A percentile compares a stretch with the other conserved stretches of the same genome.
Evolutionary conservation across 139 green algal species (phyloP).

Genomic region (Coccomyxa sp.): DNA sequence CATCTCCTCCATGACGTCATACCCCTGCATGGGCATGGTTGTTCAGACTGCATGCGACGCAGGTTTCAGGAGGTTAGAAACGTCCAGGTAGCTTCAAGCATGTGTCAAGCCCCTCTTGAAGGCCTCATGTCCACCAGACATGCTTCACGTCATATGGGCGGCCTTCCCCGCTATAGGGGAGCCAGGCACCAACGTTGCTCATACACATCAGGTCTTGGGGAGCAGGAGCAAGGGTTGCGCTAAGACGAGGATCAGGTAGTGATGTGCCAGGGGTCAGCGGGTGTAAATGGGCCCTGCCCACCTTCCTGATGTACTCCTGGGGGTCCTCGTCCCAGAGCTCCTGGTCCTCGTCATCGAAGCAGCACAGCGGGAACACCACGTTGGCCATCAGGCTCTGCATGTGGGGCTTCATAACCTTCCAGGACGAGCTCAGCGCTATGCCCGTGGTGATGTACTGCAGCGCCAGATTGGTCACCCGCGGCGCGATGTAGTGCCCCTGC

Average conservation of each 20-base stretch:
- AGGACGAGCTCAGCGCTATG: slow-evolving; percentile 37
- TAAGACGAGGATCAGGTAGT: too few species aligned
- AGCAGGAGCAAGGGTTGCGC: too few species aligned
- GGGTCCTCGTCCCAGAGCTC: slow-evolving; percentile 94
- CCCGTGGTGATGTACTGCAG: slow-evolving; percentile 71
- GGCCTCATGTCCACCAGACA: too few species aligned
- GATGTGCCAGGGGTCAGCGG: too few species aligned
- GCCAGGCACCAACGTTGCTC: too few species aligned
- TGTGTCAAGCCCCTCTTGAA: too few species aligned
- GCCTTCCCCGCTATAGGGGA: too few species aligned
- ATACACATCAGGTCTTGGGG: too few species aligned
- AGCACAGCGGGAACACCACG: slow-evolving; percentile 87
- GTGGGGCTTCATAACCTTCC: slow-evolving; percentile 78
- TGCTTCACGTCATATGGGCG: too few species aligned
- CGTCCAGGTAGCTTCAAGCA: too few species aligned
- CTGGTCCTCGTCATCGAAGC: slow-evolving; percentile 85
- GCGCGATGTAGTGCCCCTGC: slow-evolving; percentile 55
- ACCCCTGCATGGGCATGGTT: slow-evolving; percentile 71
- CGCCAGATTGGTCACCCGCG: slow-evolving; percentile 74
- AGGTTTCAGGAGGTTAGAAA: too few species aligned
- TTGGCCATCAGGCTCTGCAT: slow-evolving; percentile 55
- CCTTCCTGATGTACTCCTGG: slow-evolving; percentile 95
- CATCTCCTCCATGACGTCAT: slow-evolving; percentile 98
- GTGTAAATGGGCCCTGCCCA: slow-evolving; percentile 21
- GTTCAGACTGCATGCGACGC: too few species aligned